Conservation (phyloP, 2,329 filamentous ascomycete species). For the Fusarium tricinctum region DNA sequence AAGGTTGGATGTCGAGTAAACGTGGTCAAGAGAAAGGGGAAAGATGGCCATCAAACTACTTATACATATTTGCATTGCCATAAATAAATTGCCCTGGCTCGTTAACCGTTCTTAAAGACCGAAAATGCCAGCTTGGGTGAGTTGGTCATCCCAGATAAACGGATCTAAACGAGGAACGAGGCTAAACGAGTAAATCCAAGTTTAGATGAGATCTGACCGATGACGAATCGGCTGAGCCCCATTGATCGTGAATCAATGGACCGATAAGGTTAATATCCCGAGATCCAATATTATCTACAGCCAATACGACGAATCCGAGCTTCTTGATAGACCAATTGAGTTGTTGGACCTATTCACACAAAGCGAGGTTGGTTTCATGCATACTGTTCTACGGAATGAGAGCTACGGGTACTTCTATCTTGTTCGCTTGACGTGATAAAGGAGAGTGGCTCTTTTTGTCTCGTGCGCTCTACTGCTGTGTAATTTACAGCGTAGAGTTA, state of each 20-base stretch:
- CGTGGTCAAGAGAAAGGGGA: rapidly evolving
- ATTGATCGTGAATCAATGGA: neutral
- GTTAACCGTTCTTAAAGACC: neutral
- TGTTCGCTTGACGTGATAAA: no score
- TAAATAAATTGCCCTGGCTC: neutral
- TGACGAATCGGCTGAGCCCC: neutral
- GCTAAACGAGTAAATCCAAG: neutral
- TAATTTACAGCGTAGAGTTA: no score
- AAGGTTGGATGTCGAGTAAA: neutral
- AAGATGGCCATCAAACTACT: neutral
- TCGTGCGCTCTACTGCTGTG: no score
- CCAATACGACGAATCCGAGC: no score
- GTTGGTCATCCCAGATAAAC: neutral
- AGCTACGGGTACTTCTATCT: no score
- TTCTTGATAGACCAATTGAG: no score
- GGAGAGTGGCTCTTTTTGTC: no score
- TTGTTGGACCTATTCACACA: no score
- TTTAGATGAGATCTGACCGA: neutral
- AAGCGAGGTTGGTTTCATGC: no score
- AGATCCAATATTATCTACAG: no score
- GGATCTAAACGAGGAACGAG: neutral
- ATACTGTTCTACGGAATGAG: no score
- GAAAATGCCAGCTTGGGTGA: neutral
- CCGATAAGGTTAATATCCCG: no score
- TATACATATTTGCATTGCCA: neutral